Percentiles rank a stretch among this genome's conserved stretches.
Evolutionary conservation across 179 eudicot species (phyloP).

Genomic region (Beta macrorhiza): DNA sequence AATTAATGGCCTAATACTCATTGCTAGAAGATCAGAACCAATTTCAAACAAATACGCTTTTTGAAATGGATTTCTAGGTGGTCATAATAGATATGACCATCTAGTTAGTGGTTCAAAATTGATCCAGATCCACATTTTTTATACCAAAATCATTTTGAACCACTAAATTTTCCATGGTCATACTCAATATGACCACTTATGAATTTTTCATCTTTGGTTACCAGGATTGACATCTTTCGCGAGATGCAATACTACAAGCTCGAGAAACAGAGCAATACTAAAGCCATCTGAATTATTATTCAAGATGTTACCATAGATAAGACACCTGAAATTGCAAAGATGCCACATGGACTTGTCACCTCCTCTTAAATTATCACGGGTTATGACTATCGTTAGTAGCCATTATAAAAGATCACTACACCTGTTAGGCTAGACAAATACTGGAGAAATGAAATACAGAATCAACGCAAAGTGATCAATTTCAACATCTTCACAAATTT

Average conservation of each 20-base stretch:
- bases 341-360: not conserved
- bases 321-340: not conserved
- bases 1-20: not conserved
- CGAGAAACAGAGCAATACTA: not conserved
- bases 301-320: not conserved
- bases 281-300: not conserved
- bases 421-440: not conserved
- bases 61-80: not conserved
- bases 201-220: too few species aligned
- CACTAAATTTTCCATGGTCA: too few species aligned
- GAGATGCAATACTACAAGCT: not conserved
- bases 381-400: not conserved
- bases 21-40: not conserved
- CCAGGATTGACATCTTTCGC: not conserved
- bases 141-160: too few species aligned
- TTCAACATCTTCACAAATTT: not conserved
- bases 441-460: not conserved
- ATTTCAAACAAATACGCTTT: not conserved
- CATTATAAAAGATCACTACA: not conserved
- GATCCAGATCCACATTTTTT: too few species aligned
- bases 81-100: too few species aligned
- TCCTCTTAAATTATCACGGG: not conserved
- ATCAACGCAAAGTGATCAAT: not conserved
- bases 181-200: too few species aligned
- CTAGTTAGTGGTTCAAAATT: too few species aligned